Evolutionary conservation across 2,329 filamentous ascomycete species (phyloP), one percentile per base, ranked within the genome.

Genomic region (Fusarium dlaminii): DNA sequence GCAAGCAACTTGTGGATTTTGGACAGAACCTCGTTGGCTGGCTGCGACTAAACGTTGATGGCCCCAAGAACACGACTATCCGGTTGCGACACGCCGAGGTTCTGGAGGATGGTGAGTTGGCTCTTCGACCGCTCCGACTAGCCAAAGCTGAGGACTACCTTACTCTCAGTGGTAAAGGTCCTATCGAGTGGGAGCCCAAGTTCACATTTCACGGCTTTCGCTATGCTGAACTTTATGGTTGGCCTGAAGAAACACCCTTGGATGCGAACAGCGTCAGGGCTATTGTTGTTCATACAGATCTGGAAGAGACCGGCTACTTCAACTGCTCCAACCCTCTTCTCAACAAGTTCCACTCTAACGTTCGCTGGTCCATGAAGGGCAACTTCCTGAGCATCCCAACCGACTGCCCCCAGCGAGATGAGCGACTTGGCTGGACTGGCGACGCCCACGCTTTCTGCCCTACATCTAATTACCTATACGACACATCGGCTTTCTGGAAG

Each of bases 371-470:
- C 15, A 89, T 90, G 85, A 84, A 84, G 32, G 88, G 88, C 0
- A 91, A 91, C 73, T 90, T 91, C 70, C 66, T 90, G 11, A 85
- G 83, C 1, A 79, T 90, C 1, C 88, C 88, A 0, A 90, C 88
- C 0, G 89, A 91, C 72, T 90, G 87, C 69, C 88, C 88, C 0
- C 87, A 89, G 71, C 81, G 87, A 6, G 87, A 90, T 54, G 87
- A 90, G 78, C 82, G 87, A 1, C 78, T 89, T 18, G 85, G 86
- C 13, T 88, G 88, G 89, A 87, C 85, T 1, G 85, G 88, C 34
- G 86, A 68, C 70, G 80, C 83, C 13, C 85, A 86, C 42, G 83
- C 84, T 3, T 90, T 90, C 66, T 80, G 82, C 1, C 85, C 86
- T 0, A 86, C 87, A 0, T 84, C 87, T 0, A 87, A 84, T 56